These are phyloP conservation scores for Cryptococcus jaspeensis DNA, from an alignment of 1,284 basidiomycete genomes.

Conservation along the genomic window DNA sequence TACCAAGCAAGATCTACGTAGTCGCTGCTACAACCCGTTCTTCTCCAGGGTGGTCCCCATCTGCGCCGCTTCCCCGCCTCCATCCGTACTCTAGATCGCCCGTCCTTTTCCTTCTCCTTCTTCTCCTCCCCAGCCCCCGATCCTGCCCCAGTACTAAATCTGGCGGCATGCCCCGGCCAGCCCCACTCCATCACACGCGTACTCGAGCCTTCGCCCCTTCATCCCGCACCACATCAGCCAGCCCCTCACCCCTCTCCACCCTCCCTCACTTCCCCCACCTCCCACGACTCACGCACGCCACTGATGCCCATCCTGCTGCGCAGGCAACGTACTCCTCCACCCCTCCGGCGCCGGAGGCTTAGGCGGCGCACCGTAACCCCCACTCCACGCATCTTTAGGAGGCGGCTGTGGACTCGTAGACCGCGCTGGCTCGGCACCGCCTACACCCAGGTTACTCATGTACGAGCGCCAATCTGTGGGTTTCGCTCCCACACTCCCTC, in stretches of 20 bases:
- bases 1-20: no score
- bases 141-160: no score
- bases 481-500: neutral
- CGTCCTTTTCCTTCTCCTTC: neutral
- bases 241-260: neutral
- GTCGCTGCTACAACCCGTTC: neutral
- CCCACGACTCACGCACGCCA: conserved; percentile 14
- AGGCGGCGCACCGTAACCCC: conserved; percentile 16
- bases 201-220: neutral
- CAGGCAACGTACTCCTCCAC: conserved; percentile 31
- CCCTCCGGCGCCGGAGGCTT: conserved; percentile 33
- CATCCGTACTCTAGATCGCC: neutral
- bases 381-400: conserved; percentile 12
- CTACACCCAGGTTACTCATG: conserved; percentile 28
- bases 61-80: neutral
- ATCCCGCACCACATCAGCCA: neutral
- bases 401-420: conserved; percentile 25
- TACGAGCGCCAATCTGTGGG: conserved; percentile 38
- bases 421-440: conserved; percentile 9
- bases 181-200: neutral
- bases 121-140: no score
- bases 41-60: neutral
- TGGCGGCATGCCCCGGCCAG: neutral
- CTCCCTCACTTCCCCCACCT: neutral
- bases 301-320: conserved; percentile 25